Percentiles rank a stretch among this genome's conserved stretches.
Conservation (phyloP, 768 basidiomycete species). For the Suillus spraguei region DNA sequence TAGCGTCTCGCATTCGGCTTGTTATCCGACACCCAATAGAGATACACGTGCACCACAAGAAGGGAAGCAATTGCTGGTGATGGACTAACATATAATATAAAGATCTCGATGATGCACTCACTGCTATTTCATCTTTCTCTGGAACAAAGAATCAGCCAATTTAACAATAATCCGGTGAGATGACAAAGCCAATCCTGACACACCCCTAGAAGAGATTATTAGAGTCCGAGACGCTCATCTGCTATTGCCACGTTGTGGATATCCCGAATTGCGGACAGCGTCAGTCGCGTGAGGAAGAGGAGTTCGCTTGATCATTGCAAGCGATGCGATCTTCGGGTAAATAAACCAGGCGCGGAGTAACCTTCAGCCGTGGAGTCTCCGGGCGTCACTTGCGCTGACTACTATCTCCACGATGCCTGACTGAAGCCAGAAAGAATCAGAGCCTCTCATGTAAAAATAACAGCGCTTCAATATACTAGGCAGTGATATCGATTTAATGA, state of each 20-base stretch:
- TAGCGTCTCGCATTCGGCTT: constrained; percentile 19
- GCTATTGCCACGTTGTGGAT: background rate
- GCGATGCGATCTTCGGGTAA: background rate
- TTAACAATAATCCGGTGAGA: background rate
- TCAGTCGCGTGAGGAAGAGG: background rate
- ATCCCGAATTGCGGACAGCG: background rate
- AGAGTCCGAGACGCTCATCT: too few relatives aligned
- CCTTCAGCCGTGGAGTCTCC: background rate
- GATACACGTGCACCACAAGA: background rate
- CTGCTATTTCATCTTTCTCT: background rate
- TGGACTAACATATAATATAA: background rate
- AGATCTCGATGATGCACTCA: background rate
- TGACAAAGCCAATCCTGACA: background rate
- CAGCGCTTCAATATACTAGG: background rate
- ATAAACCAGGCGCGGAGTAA: background rate
- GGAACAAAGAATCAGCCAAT: background rate
- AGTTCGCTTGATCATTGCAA: background rate
- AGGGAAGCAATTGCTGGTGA: background rate
- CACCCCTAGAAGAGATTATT: too few relatives aligned
- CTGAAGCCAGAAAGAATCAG: too few relatives aligned
- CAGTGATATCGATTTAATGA: background rate
- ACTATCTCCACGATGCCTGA: too few relatives aligned
- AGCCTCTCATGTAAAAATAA: too few relatives aligned
- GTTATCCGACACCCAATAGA: constrained; percentile 21
- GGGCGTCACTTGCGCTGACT: too few relatives aligned